These are phyloP conservation scores for Mucor indicus DNA, from an alignment of 371 early-diverging fungal genomes.

Conservation along the genomic window DNA sequence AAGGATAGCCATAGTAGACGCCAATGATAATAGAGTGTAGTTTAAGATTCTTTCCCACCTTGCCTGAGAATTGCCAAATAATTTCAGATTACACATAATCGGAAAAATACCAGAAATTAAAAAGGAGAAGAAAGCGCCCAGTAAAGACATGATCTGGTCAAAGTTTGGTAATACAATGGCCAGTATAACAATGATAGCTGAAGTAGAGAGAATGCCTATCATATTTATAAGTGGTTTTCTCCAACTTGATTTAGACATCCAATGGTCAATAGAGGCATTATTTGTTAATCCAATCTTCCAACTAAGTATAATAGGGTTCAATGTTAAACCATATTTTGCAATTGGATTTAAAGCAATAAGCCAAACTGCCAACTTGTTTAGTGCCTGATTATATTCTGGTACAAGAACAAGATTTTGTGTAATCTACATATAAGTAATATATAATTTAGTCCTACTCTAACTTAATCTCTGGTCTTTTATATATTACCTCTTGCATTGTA, in stretches of 20 bases:
- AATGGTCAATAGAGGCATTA: conserved; percentile 14
- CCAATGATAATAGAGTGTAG: conserved; percentile 12
- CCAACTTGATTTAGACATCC: conserved; percentile 21
- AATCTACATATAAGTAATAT: conserved; percentile 38
- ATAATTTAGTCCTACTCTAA: not conserved
- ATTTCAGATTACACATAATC: conserved; percentile 39
- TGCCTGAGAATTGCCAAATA: conserved; percentile 29
- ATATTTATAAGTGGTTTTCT: conserved; percentile 19
- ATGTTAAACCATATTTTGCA: conserved; percentile 65
- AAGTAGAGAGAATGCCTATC: conserved; percentile 23
- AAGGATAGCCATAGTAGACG: conserved; percentile 21
- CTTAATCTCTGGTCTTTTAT: not conserved
- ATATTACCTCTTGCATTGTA: conserved; percentile 49
- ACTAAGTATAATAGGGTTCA: conserved; percentile 59
- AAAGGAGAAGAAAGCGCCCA: conserved; percentile 66
- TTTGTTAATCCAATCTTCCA: conserved; percentile 46
- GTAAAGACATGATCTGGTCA: conserved; percentile 62
- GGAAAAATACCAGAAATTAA: conserved; percentile 64
- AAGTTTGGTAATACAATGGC: conserved; percentile 64
- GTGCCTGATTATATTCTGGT: conserved; percentile 51
- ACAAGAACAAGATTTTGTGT: conserved; percentile 65
- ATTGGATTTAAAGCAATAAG: conserved; percentile 69
- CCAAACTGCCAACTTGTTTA: conserved; percentile 57
- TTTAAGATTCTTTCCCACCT: conserved; percentile 5
- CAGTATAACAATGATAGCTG: conserved; percentile 40